Evolutionary conservation across 345 rosid genomes (phyloP), one percentile per base, ranked within the genome.

Genomic region (Rhizophora apiculata): DNA sequence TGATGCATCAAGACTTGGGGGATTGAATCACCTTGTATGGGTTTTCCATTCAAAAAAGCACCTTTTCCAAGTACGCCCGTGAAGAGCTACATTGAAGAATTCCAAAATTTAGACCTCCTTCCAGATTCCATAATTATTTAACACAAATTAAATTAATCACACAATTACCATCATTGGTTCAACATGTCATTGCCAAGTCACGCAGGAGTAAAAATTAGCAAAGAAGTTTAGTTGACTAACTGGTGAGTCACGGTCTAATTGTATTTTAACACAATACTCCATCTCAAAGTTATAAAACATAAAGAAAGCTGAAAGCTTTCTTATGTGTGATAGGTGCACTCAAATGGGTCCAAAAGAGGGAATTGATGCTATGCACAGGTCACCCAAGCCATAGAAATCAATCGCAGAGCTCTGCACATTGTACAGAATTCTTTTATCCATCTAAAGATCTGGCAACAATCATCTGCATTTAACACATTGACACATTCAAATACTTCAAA

Each of bases 1-100:
- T n/a, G 53, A 43, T 4, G 16, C 52, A 55, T 2, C 43, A 21
- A 15, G 8, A 37, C 18, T 20, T 39, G 62, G 43, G 66, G 53
- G 21, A 43, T 43, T 15, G 29, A 54, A 60, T 39, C 76, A 87
- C 99, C 98, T 90, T 81, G 85, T 72, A 95, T 87, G 64, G 89
- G 90, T 24, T 81, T 86, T 27, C 91, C 97, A 79, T 92, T 90
- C 70, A 92, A 72, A 82, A 84, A 90, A 27, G 98, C 91, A 64
- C 98, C 98, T 80, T 87, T 82, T 71, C 94, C 96, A 32, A 27
- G 78, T 55, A 87, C 76, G 64, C 87, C 97, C 11, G 92, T 89
- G 77, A 82, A 95, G 53, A 95, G 89, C 98, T 95, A 75, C 80
- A 81, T 16, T 53, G 56, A 66, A 72, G 15, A 63, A 73, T 62